Base-by-base conservation (phyloP, 75 land plant genomes). In the Ceratopteris richardii region DNA sequence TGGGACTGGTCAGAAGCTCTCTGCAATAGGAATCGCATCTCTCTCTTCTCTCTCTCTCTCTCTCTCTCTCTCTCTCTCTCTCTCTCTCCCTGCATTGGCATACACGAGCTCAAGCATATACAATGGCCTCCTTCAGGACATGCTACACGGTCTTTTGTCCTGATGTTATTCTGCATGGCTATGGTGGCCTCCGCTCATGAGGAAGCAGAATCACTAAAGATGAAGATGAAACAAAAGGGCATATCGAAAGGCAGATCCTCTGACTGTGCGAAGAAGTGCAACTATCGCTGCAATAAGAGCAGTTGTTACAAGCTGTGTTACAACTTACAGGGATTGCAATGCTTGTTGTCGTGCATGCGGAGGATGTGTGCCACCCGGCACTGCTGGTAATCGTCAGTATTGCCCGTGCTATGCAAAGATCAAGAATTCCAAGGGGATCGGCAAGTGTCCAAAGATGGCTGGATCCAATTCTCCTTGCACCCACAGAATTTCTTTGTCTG, bases 381-480 rank as follows among this genome's bases (percentile, higher is more conserved):
- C 80, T 21, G 46, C 60, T 16, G 80, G 80, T 0, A 74, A 78
- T 65, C 37, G 50, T 13, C 72, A 73, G 12, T 6, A 11, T 2
- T 78, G 80, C 64, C 68, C 80, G 41, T 78, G 80, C 68, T 78
- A 78, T 33, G 61, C 67, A 42, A 68, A 27, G 61, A 29, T 64
- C 67, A 78, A n/a, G 29, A 78, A 68, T 20, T 55, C 54, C 40
- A 70, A 62, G 31, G 66, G 70, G 46, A 50, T 37, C 20, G 40
- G 22, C 29, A 78, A 78, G 26, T 73, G 77, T 57, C 80, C 80
- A 42, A n/a, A n/a, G n/a, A n/a, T n/a, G n/a, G n/a, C n/a, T n/a
- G n/a, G n/a, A n/a, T n/a, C n/a, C n/a, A n/a, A n/a, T n/a, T n/a
- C n/a, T n/a, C n/a, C n/a, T n/a, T n/a, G n/a, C n/a, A n/a, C n/a